These are phyloP conservation scores for Elsinoe necatrix DNA, from an alignment of 2,329 filamentous ascomycete species.

Conservation along the genomic window DNA sequence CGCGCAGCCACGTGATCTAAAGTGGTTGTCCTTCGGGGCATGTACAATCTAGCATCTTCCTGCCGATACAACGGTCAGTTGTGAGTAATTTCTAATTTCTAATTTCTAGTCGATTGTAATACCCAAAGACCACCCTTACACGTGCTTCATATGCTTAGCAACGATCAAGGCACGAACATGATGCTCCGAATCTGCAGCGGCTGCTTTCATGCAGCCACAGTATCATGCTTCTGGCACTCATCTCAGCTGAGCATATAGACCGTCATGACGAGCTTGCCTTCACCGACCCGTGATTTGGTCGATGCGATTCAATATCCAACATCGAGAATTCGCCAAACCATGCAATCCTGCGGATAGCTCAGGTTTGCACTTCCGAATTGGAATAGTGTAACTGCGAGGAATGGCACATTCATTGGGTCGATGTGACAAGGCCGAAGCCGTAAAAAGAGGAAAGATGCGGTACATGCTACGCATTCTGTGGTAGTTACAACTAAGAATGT, in stretches of 20 bases:
- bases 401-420: background rate
- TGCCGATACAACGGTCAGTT: too few relatives aligned
- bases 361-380: background rate
- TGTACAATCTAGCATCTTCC: too few relatives aligned
- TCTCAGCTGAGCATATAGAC: background rate
- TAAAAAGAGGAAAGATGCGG: background rate
- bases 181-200: background rate
- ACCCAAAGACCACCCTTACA: too few relatives aligned
- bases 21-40: background rate
- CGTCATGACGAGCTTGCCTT: background rate
- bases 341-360: too few relatives aligned
- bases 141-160: background rate
- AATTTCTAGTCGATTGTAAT: too few relatives aligned
- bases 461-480: background rate
- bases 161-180: background rate
- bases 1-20: slow-evolving; percentile 7
- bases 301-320: too few relatives aligned
- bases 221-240: background rate
- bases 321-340: too few relatives aligned
- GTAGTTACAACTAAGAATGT: background rate
- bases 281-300: background rate
- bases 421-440: background rate
- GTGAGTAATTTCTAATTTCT: too few relatives aligned
- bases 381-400: background rate
- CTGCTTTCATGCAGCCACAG: background rate